Conservation (phyloP, 1,284 basidiomycete species). For the Ganoderma boninense region DNA sequence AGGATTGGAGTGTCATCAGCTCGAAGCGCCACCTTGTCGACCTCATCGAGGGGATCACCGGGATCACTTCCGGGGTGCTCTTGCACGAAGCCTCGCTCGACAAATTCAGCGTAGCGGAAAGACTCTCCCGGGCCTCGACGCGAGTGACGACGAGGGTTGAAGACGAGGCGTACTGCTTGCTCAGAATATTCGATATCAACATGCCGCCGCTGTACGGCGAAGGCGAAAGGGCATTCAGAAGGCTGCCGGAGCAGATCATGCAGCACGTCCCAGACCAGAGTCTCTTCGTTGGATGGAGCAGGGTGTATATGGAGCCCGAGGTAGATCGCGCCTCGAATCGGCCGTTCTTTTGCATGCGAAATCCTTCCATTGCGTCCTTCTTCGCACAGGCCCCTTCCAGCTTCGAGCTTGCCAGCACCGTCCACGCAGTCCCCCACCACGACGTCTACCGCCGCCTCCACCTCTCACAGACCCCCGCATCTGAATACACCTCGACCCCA, state of each 20-base stretch:
- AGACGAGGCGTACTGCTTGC: slow-evolving; percentile 10
- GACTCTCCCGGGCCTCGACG: slow-evolving; percentile 1
- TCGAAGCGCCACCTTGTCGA: neutral
- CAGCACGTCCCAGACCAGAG: neutral
- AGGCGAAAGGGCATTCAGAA: neutral
- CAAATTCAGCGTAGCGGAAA: neutral
- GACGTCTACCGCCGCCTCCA: neutral
- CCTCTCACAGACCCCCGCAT: neutral
- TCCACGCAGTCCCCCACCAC: neutral
- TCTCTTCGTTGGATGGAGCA: neutral
- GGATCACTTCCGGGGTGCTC: neutral
- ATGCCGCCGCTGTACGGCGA: slow-evolving; percentile 15
- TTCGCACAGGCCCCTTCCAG: neutral
- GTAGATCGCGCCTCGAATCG: neutral
- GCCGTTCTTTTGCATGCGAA: neutral
- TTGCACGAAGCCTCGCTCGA: neutral
- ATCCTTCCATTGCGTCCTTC: neutral
- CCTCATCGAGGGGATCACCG: neutral
- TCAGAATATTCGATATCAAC: slow-evolving; percentile 8
- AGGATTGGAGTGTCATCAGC: neutral
- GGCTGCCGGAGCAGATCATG: slow-evolving; percentile 10
- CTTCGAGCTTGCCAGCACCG: neutral
- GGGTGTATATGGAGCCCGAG: neutral
- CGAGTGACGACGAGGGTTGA: slow-evolving; percentile 1
- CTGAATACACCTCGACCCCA: neutral